Evolutionary conservation across 1,284 basidiomycete genomes (phyloP), one percentile per base, ranked within the genome.

Genomic region (Kalmanozyma brasiliensis): DNA sequence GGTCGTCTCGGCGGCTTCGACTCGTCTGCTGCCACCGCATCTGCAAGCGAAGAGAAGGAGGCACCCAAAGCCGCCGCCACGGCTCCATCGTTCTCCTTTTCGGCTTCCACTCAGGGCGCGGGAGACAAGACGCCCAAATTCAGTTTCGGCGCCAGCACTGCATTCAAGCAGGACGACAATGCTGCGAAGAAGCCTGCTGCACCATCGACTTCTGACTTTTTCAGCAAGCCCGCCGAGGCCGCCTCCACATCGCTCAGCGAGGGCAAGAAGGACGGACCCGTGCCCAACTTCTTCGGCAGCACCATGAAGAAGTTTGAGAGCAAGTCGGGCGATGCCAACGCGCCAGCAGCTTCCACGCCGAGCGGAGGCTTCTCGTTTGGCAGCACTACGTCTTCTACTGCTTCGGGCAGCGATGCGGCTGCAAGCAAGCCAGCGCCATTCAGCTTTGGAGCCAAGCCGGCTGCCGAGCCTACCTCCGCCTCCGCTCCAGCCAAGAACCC

Each of bases 261-360:
- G 6, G 62, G 51, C 30, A 76, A 73, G 56, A 77, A 79, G 37
- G 68, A 72, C 43, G 76, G 76, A 6, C 76, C 77, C 0, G 60
- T 75, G 14, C 77, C 77, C 35, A 73, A 78, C 63, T 79, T 77
- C 47, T 77, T 77, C 45, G 69, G 65, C 16, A 71, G 56, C 45
- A 56, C 71, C 6, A 52, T 66, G 56, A 37, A 66, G 33, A 70
- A 74, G 56, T 70, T 61, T 29, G 68, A 62, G 29, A 51, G 26
- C 44, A 60, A 67, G 42, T 20, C 60, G 8, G 37, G 37, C 10
- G 66, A 42, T 8, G 40, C 24, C 13, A 11, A 56, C 17, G n/a
- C 55, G 14, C 16, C 61, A 19, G 20, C 55, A n/a, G 34, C 46
- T 19, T 19, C 48, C 34, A 22, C 55, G 38, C n/a, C 40, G 5